A percentile compares a stretch with the other conserved stretches of the same genome.
These are phyloP conservation scores for Exophiala calicioides DNA, from an alignment of 2,329 filamentous ascomycete genomes.

Conservation along the genomic window DNA sequence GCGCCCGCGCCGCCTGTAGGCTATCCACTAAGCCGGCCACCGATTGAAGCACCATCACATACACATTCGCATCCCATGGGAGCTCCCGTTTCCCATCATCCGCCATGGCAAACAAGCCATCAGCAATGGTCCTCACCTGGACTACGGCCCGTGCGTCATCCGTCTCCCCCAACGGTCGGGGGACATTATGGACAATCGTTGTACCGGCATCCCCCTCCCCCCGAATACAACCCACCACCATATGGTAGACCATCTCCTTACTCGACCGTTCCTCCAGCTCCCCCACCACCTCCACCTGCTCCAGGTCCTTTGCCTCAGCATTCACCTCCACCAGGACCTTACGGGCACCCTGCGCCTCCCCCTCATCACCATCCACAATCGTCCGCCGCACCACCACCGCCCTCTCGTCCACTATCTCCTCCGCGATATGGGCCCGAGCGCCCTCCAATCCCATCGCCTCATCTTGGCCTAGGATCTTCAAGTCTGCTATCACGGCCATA, in stretches of 20 bases:
- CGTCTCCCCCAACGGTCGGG: constrained; percentile 31
- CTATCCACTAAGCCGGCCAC: constrained; percentile 16
- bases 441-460: constrained; percentile 16
- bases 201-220: constrained; percentile 14
- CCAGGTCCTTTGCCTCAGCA: constrained; percentile 20
- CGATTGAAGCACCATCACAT: constrained; percentile 16
- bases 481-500: constrained; percentile 21
- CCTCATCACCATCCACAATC: constrained; percentile 14
- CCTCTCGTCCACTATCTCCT: constrained; percentile 19
- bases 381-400: constrained; percentile 5
- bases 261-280: constrained; percentile 6
- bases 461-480: constrained; percentile 17
- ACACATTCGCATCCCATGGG: constrained; percentile 16
- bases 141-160: constrained; percentile 53
- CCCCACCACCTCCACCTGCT: constrained; percentile 20
- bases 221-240: constrained; percentile 19
- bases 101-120: constrained; percentile 23
- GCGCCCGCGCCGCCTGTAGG: too few relatives aligned
- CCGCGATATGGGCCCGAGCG: constrained; percentile 20
- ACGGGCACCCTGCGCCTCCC: constrained; percentile 13
- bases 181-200: constrained; percentile 36
- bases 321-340: constrained; percentile 23
- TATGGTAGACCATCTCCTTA: constrained; percentile 20
- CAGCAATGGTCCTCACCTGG: constrained; percentile 36
- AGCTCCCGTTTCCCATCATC: constrained; percentile 21